Evolutionary conservation across 108 stramenopile genomes (phyloP), one percentile per base, ranked within the genome.

Genomic region (Chaetoceros tenuissimus): DNA sequence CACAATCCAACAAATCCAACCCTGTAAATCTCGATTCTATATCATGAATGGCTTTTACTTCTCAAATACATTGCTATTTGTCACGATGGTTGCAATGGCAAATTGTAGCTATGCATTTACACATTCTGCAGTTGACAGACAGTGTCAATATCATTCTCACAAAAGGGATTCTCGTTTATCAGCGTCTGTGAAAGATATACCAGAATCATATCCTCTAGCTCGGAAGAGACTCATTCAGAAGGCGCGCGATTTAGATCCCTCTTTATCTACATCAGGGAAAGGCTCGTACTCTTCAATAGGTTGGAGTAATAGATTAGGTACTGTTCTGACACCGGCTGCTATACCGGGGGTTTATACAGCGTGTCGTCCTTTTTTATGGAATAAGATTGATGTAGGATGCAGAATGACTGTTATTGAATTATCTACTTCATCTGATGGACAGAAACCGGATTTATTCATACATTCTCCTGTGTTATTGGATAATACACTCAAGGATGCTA

Each of bases 371-470:
- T 92, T 87, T 59, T 72, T 69, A 28, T 92, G 90, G 90, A 87
- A 92, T 55, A 76, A 69, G 18, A 92, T 92, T 53, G 85, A 92
- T 60, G 90, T 92, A 0, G 78, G 81, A n/a, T 75, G 90, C 53
- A 79, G 86, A 17, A 82, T 85, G 85, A 77, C 80, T 23, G 76
- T 92, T 8, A 73, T 92, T 27, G 72, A 76, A 57, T 51, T 84
- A 23, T 46, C 50, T 3, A 27, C 46, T 20, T 8, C 31, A 28
- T 55, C 69, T 2, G 46, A 59, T 5, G 53, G 54, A 18, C 52
- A 60, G 18, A 47, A 48, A 40, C 65, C 59, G 3, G 69, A 79
- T 52, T 66, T 92, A 16, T 77, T 81, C 55, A 67, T 92, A 44
- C 90, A 92, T 48, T 87, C 86, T 8, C 86, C 90, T 10, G 78